Evolutionary conservation across 768 basidiomycete species (phyloP).

Genomic region (Obba rivulosa): DNA sequence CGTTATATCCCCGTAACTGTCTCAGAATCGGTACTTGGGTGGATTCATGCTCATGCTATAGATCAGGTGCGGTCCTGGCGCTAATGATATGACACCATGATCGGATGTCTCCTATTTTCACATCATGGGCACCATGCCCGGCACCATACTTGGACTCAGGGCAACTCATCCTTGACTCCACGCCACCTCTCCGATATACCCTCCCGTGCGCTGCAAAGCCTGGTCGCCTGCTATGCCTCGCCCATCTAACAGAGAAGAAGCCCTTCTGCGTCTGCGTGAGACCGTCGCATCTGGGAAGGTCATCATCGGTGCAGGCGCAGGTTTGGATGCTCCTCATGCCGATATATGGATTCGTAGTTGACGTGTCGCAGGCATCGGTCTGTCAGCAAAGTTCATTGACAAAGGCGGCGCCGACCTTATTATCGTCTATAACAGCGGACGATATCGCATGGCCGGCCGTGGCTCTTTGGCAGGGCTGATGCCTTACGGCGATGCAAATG

Average conservation of each 20-base stretch:
- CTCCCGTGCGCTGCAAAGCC: too few relatives aligned
- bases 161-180: too few relatives aligned
- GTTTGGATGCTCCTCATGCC: not conserved
- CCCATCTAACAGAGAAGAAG: conserved; percentile 10
- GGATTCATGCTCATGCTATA: too few relatives aligned
- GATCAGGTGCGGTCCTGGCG: too few relatives aligned
- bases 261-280: conserved; percentile 9
- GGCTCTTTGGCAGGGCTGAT: conserved; percentile 14
- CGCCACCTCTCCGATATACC: too few relatives aligned
- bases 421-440: conserved; percentile 15
- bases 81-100: too few relatives aligned
- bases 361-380: conserved; percentile 9
- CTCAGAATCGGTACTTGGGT: too few relatives aligned
- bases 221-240: conserved; percentile 1
- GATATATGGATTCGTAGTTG: not conserved
- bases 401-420: conserved; percentile 16
- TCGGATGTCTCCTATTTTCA: too few relatives aligned
- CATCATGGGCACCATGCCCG: too few relatives aligned
- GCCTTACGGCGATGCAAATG: conserved; percentile 16
- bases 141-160: too few relatives aligned
- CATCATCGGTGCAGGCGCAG: conserved; percentile 13
- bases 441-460: conserved; percentile 13
- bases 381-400: conserved; percentile 15
- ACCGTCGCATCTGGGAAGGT: conserved; percentile 9
- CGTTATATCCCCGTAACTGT: too few relatives aligned